Conservation (phyloP, 1,284 basidiomycete species). For the Ceratobasidium theobromae region DNA sequence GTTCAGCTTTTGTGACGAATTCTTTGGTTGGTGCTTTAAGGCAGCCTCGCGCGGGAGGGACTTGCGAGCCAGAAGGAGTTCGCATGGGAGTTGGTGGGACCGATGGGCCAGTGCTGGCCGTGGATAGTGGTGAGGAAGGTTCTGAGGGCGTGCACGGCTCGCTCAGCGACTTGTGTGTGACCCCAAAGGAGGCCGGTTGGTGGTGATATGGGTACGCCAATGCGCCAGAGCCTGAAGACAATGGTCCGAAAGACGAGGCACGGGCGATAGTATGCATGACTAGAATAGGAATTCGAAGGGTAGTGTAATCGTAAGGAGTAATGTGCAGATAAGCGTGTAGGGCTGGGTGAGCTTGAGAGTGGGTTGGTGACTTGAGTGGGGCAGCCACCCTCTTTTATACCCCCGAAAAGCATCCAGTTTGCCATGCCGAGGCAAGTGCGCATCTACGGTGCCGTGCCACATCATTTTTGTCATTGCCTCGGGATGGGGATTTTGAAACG, state of each 20-base stretch:
- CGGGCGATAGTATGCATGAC: slow-evolving; percentile 21
- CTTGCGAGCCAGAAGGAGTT: not conserved
- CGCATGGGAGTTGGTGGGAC: not conserved
- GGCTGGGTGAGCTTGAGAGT: not conserved
- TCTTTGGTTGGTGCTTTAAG: slow-evolving; percentile 21
- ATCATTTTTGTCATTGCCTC: not conserved
- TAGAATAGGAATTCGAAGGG: not conserved
- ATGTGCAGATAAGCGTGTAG: not conserved
- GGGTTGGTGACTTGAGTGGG: not conserved
- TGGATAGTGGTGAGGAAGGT: not conserved
- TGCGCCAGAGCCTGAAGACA: slow-evolving; percentile 1
- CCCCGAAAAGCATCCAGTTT: not conserved
- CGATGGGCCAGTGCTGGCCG: not conserved
- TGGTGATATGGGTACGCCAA: slow-evolving; percentile 11
- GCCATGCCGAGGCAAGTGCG: not conserved
- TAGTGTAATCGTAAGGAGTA: not conserved
- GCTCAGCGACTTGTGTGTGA: not conserved
- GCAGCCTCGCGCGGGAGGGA: slow-evolving; percentile 12
- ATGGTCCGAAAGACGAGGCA: not conserved
- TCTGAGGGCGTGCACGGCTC: not conserved
- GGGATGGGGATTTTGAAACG: slow-evolving; percentile 13
- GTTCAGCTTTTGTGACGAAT: not conserved
- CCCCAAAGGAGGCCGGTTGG: not conserved
- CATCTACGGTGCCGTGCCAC: not conserved
- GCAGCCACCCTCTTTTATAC: slow-evolving; percentile 1